Conservation (phyloP, 2,329 filamentous ascomycete genomes). For the Aspergillus japonicus region DNA sequence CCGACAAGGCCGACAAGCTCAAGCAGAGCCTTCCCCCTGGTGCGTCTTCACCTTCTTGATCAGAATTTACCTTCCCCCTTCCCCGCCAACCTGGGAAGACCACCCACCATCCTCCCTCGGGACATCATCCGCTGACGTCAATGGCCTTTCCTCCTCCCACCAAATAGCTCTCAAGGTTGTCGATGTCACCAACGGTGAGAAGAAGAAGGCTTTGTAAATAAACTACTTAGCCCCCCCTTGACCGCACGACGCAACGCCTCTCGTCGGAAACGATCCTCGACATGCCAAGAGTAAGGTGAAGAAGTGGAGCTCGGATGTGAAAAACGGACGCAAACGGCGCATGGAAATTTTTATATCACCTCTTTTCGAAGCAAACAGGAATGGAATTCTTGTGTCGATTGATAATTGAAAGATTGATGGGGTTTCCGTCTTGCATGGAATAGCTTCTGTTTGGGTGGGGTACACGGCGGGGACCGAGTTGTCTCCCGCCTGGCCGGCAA, state of each 20-base stretch:
- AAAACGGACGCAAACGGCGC: constrained; percentile 2
- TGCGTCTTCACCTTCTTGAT: constrained; percentile 54
- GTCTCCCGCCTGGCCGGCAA: constrained; percentile 1
- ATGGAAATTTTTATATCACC: too few species aligned
- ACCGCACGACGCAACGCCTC: neutral
- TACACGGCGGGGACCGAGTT: neutral
- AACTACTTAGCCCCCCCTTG: constrained; percentile 5
- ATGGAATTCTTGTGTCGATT: neutral
- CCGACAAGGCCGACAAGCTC: constrained; percentile 99
- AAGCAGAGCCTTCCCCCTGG: constrained; percentile 98
- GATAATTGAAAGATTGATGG: too few species aligned
- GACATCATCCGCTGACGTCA: constrained; percentile 22
- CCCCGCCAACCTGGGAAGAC: too few species aligned
- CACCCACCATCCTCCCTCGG: too few species aligned
- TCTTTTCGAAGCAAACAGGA: too few species aligned
- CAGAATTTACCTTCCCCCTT: too few species aligned
- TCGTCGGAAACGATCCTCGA: neutral
- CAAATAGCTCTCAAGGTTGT: constrained; percentile 45
- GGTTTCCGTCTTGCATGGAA: too few species aligned
- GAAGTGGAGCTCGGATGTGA: constrained; percentile 24
- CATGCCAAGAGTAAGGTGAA: constrained; percentile 24
- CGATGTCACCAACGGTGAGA: constrained; percentile 46
- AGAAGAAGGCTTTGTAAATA: constrained; percentile 48
- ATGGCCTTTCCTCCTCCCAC: neutral
- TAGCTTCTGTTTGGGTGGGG: too few species aligned